Base-by-base conservation (phyloP, 441 rosid species). In the Populus hybrid region DNA sequence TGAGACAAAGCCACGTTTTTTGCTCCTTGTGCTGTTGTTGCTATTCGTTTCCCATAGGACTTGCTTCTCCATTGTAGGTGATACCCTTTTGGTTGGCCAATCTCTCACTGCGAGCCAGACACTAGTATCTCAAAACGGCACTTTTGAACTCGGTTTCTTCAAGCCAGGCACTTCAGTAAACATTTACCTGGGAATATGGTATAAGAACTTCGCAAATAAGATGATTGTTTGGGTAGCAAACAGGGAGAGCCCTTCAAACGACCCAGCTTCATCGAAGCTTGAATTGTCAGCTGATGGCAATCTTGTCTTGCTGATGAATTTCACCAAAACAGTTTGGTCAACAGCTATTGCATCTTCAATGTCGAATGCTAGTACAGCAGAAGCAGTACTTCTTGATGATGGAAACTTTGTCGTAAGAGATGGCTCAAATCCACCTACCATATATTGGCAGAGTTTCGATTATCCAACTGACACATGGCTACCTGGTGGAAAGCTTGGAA, bases 101-200 rank as follows among this genome's bases (percentile, higher is more conserved):
- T 28, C 71, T 5, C 38, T 68, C 6, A 0, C 24, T 10, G 71
- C 4, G 2, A 16, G 20, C 71, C 10, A 32, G 40, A 68, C 42
- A 1, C 32, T 68, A 28, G 1, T 68, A 11, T 68, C 71, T 32
- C 36, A 34, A 11, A n/a, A 16, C 7, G 42, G 71, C 10, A 2
- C 3, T 16, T 68, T 68, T 68, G 20, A 68, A 30, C 71, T 68
- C 10, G 42, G 71, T 68, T 68, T 65, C 69, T 65, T 65, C 69
- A 65, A 8, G 69, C 69, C 69, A 65, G 69, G 12, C 23, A 10
- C 23, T 10, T 65, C 69, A 1, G 26, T 9, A 8, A 65, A 21
- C 69, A 21, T 21, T 28, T 65, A 65, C 24, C 8, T 65, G 1
- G 69, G 69, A 26, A 23, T 65, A 23, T 65, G 69, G 69, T 65